These are phyloP conservation scores for Avena eriantha DNA, from an alignment of 176 grass and related monocot genomes.

Conservation along the genomic window DNA sequence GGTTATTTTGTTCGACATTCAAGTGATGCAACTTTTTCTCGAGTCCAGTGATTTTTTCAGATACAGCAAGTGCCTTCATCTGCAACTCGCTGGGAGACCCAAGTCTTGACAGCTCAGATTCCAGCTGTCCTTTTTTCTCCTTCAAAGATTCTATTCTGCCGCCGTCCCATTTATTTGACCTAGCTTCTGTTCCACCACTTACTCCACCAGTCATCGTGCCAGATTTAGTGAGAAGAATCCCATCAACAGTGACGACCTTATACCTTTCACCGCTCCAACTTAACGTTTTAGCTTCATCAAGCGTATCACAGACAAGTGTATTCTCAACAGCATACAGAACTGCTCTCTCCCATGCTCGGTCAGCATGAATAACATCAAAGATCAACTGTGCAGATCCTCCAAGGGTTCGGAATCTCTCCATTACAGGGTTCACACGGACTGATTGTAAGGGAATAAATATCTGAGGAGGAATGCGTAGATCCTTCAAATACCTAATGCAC, in stretches of 20 bases:
- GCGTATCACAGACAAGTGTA: conserved; percentile 94
- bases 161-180: conserved; percentile 96
- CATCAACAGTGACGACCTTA: conserved; percentile 94
- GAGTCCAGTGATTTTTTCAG: conserved; percentile 84
- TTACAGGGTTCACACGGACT: conserved; percentile 78
- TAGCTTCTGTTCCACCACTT: conserved; percentile 94
- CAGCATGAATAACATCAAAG: conserved; percentile 90
- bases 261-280: conserved; percentile 94
- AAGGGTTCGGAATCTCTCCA: conserved; percentile 84
- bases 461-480: conserved; percentile 84
- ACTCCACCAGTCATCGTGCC: conserved; percentile 98
- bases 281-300: conserved; percentile 92
- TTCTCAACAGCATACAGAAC: conserved; percentile 94
- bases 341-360: conserved; percentile 93
- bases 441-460: conserved; percentile 95
- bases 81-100: conserved; percentile 82
- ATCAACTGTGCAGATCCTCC: conserved; percentile 82
- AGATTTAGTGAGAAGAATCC: conserved; percentile 89
- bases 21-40: conserved; percentile 84
- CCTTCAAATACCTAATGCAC: conserved; percentile 99
- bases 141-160: conserved; percentile 79
- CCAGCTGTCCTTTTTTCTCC: conserved; percentile 66
- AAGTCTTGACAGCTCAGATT: conserved; percentile 75
- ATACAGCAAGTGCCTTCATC: conserved; percentile 77
- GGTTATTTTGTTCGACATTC: conserved; percentile 75